Conservation (phyloP, 768 basidiomycete genomes). For the Rhodotorula kratochvilovae region DNA sequence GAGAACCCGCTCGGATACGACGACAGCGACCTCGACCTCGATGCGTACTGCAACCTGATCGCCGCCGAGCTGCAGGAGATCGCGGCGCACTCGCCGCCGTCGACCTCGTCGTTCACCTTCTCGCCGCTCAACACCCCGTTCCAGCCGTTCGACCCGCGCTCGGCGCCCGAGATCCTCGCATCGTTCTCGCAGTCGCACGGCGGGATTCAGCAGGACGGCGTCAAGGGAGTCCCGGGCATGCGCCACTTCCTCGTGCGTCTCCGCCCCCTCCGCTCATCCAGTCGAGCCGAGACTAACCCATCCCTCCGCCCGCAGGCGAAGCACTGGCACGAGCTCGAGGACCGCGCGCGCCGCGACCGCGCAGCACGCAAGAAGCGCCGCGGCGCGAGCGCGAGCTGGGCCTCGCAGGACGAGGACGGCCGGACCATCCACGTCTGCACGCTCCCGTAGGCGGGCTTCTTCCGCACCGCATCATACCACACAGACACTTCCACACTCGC, state of each 20-base stretch:
- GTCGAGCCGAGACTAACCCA: not conserved
- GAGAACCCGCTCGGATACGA: constrained; percentile 47
- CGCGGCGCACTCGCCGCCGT: constrained; percentile 57
- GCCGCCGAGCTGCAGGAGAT: constrained; percentile 68
- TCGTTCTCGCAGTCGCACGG: constrained; percentile 38
- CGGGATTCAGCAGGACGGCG: constrained; percentile 47
- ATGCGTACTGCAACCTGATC: constrained; percentile 64
- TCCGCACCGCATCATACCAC: too few relatives aligned
- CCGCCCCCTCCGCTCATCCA: not conserved
- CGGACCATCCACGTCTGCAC: constrained; percentile 2
- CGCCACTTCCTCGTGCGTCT: not conserved
- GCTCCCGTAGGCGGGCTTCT: not conserved
- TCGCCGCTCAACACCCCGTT: constrained; percentile 64
- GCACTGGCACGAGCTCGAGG: constrained; percentile 24
- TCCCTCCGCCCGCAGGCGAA: not conserved
- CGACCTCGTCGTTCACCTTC: constrained; percentile 58
- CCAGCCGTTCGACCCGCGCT: constrained; percentile 61
- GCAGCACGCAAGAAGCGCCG: not conserved
- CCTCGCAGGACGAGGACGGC: not conserved
- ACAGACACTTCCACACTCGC: not conserved
- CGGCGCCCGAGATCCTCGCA: constrained; percentile 56
- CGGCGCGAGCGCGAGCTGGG: not conserved
- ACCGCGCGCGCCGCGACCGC: constrained; percentile 8
- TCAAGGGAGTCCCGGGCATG: constrained; percentile 26
- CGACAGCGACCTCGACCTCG: constrained; percentile 50